phyloP scores from a whole-genome alignment of 371 early-diverging fungal genomes.

The Encephalitozoon intestinalis region DNA sequence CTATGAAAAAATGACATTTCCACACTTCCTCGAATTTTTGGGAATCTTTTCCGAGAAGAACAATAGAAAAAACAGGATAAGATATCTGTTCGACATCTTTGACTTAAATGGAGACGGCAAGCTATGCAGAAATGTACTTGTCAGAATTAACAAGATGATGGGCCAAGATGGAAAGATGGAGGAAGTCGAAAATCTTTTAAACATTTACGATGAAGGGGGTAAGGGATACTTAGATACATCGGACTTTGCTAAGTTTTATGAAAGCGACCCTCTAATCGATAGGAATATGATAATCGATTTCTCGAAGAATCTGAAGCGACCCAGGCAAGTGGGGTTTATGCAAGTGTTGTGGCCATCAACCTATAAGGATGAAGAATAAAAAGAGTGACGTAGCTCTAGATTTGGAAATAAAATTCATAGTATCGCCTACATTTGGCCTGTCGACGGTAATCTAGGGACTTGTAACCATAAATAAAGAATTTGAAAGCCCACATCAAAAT shows the following conservation, averaged over 20 bases:
- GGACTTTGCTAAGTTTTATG: slow-evolving; percentile 53
- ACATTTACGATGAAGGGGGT: slow-evolving; percentile 41
- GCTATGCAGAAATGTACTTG: slow-evolving; percentile 41
- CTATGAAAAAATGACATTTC: slow-evolving; percentile 52
- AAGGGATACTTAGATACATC: slow-evolving; percentile 47
- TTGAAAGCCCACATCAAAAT: slow-evolving; percentile 11
- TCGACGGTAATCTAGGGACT: neutral
- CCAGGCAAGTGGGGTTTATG: slow-evolving; percentile 6
- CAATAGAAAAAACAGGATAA: slow-evolving; percentile 30
- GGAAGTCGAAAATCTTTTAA: slow-evolving; percentile 36
- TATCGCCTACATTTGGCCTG: neutral
- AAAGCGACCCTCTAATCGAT: slow-evolving; percentile 32
- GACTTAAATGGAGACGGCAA: slow-evolving; percentile 49
- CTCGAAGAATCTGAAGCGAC: slow-evolving; percentile 31
- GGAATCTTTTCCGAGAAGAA: slow-evolving; percentile 38
- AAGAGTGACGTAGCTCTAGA: too few species aligned
- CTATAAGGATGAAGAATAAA: neutral
- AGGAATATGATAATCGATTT: slow-evolving; percentile 50
- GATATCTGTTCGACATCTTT: slow-evolving; percentile 51
- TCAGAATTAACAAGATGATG: slow-evolving; percentile 30
- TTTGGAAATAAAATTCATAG: neutral
- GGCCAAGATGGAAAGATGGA: slow-evolving; percentile 9
- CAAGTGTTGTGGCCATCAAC: slow-evolving; percentile 16
- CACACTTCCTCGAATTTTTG: slow-evolving; percentile 51
- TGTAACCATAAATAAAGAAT: neutral